Evolutionary conservation across 1,284 basidiomycete genomes (phyloP).

Genomic region (Dichomitus squalens): DNA sequence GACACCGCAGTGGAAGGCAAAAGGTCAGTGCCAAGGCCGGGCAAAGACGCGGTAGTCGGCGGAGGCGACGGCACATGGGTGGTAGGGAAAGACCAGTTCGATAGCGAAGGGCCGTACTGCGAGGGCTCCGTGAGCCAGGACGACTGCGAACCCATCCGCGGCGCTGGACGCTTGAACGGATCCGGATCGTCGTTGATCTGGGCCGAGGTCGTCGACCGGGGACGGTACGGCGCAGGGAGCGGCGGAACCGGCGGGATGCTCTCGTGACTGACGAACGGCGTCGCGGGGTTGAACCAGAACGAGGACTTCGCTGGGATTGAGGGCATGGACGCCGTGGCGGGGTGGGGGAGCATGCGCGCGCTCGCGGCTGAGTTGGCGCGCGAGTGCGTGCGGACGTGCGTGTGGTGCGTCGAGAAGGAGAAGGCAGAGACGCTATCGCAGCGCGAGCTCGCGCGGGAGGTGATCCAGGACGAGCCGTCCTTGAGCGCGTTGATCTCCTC

Average conservation of each 20-base stretch:
- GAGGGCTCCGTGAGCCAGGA: conserved; percentile 72
- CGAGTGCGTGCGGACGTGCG: conserved; percentile 28
- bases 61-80: conserved; percentile 37
- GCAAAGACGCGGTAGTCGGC: conserved; percentile 23
- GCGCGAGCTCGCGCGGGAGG: conserved; percentile 59
- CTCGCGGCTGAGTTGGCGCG: conserved; percentile 35
- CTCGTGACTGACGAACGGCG: conserved; percentile 35
- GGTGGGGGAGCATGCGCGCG: conserved; percentile 37
- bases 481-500: conserved; percentile 70
- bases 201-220: conserved; percentile 42
- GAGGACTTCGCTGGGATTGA: conserved; percentile 60
- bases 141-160: conserved; percentile 60
- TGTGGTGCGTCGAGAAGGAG: conserved; percentile 70
- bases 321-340: conserved; percentile 44
- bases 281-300: conserved; percentile 57
- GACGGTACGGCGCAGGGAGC: conserved; percentile 57
- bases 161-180: conserved; percentile 58
- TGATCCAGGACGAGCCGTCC: conserved; percentile 76
- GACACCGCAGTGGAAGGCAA: conserved; percentile 40
- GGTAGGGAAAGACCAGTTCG: conserved; percentile 69
- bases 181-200: conserved; percentile 52
- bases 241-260: conserved; percentile 63
- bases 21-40: conserved; percentile 46
- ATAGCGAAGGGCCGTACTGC: conserved; percentile 55
- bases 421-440: conserved; percentile 63